A percentile compares a stretch with the other conserved stretches of the same genome.
Evolutionary conservation across 139 green algal species (phyloP).

Genomic region (Marvania coccoides): DNA sequence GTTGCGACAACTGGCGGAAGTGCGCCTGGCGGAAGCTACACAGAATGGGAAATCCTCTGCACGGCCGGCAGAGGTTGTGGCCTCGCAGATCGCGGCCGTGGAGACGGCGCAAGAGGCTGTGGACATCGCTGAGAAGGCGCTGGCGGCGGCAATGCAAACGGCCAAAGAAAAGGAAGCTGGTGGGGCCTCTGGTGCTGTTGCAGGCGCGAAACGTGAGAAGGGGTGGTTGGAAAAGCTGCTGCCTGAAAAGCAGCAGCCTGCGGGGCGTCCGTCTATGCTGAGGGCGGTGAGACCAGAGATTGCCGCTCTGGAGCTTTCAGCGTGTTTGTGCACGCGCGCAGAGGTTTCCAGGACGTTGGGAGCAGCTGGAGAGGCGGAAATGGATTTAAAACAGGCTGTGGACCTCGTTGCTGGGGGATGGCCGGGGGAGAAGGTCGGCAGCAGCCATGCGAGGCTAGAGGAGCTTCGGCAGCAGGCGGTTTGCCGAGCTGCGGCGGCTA

Average conservation of each 20-base stretch:
- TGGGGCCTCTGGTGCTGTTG: background rate
- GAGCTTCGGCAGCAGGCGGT: slow-evolving; percentile 4
- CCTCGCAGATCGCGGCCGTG: background rate
- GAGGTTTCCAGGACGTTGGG: background rate
- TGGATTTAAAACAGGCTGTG: slow-evolving; percentile 4
- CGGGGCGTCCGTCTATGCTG: background rate
- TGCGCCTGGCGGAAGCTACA: slow-evolving; percentile 13
- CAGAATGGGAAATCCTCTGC: background rate
- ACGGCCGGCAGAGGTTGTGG: slow-evolving; percentile 4
- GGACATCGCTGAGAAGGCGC: slow-evolving; percentile 28
- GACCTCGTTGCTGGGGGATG: slow-evolving; percentile 1
- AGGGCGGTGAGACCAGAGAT: slow-evolving; percentile 3
- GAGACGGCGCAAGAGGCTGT: slow-evolving; percentile 21
- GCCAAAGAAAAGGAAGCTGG: no score
- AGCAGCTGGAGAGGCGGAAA: background rate
- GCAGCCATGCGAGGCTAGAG: background rate
- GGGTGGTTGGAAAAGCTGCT: slow-evolving; percentile 6
- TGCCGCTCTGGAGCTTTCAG: slow-evolving; percentile 13
- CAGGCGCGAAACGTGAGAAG: slow-evolving; percentile 4
- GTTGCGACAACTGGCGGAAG: slow-evolving; percentile 20
- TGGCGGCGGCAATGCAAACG: slow-evolving; percentile 4
- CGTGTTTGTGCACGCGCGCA: background rate
- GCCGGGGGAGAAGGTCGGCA: background rate
- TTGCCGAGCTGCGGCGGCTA: background rate
- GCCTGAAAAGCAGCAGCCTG: background rate